phyloP scores from a whole-genome alignment of 163 green algal species.

The Volvox carteri region DNA sequence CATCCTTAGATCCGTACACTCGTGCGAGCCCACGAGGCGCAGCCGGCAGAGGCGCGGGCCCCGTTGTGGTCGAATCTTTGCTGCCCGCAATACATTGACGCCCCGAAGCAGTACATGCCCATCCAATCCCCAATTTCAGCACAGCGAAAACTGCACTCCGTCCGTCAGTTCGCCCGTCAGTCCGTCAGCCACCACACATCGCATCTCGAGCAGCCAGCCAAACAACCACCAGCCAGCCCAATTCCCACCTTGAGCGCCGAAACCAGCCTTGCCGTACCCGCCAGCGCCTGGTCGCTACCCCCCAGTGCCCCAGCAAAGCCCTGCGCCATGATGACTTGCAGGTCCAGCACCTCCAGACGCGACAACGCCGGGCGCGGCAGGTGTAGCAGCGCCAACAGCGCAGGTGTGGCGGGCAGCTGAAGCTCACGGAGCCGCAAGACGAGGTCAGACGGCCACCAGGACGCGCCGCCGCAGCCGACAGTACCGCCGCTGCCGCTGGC shows the following conservation, averaged over 20 bases:
- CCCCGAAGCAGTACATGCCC: no score
- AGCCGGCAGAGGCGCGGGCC: no score
- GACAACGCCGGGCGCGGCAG: slow-evolving; percentile 30
- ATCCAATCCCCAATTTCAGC: no score
- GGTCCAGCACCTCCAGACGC: slow-evolving; percentile 21
- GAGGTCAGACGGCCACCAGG: slow-evolving; percentile 29
- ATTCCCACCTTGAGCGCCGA: slow-evolving; percentile 4
- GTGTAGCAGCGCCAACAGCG: slow-evolving; percentile 43
- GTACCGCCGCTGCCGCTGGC: neutral
- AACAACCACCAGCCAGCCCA: no score
- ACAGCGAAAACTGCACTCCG: no score
- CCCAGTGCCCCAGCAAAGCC: neutral
- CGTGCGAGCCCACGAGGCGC: no score
- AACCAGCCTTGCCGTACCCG: neutral
- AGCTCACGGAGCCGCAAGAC: slow-evolving; percentile 36
- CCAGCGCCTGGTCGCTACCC: slow-evolving; percentile 1
- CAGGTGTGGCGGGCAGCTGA: slow-evolving; percentile 44
- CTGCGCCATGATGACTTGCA: slow-evolving; percentile 32
- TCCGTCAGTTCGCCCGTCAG: no score
- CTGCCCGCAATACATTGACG: no score
- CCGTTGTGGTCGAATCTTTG: no score
- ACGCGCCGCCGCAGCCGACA: neutral
- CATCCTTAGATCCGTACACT: no score
- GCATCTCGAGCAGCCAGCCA: no score
- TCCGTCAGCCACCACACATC: no score